Evolutionary conservation across 179 eudicot species (phyloP), one percentile per base, ranked within the genome.

Genomic region (Actinidia polygama): DNA sequence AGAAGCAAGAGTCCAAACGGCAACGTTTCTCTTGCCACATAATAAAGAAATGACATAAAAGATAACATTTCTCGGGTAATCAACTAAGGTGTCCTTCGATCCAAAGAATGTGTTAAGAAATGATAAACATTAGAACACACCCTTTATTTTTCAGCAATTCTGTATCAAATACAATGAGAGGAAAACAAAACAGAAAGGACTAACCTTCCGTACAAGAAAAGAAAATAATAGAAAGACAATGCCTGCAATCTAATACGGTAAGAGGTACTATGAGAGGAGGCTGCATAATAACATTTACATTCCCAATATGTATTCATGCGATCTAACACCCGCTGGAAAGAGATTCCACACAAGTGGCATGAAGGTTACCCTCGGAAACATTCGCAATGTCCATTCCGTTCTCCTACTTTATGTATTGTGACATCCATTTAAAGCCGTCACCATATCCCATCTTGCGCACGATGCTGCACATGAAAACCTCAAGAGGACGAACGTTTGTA

Each of bases 401-500:
- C 36, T 30, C 82, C 78, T 87, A 85, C 74, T 87, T 85, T 51
- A 87, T 87, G 73, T 87, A 85, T 64, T 87, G 90, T 30, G 90
- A 87, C 18, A 87, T 58, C 90, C 90, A 87, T 40, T 85, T 80
- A 77, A 87, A 87, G 73, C 90, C 90, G 55, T 87, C 88, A 26
- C 90, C 88, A 67, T 85, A 87, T 0, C 88, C 90, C 90, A 85
- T 87, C 80, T 87, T 87, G 40, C 90, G 88, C 55, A 87, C 90
- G 36, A 87, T 87, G 75, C 86, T 85, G 81, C 88, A 87, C 90
- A 87, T 87, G 76, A 85, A 87, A 3, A 85, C 85, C 85, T 87
- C 90, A n/a, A 85, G 23, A 2, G 90, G 90, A 36, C 90, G 86
- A 15, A 87, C 90, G 54, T 80, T 81, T 6, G 90, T 81, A 23